Conservation (phyloP, 2,329 filamentous ascomycete species). For the Diplodia corticola region DNA sequence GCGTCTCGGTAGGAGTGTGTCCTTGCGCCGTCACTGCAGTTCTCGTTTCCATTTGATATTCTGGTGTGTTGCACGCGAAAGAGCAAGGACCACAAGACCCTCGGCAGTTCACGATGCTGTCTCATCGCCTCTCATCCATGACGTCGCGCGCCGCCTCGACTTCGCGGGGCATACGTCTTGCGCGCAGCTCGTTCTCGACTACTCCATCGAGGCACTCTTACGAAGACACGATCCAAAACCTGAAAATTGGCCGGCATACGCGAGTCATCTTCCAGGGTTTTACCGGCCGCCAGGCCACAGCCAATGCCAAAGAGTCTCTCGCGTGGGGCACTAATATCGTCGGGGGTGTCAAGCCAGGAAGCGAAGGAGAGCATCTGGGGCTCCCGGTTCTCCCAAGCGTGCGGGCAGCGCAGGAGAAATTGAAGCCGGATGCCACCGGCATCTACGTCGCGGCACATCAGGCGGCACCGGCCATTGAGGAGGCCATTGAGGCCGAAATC, state of each 20-base stretch:
- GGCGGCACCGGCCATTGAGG: slow-evolving; percentile 71
- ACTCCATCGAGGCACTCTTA: slow-evolving; percentile 46
- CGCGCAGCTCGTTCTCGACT: slow-evolving; percentile 30
- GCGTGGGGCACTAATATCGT: slow-evolving; percentile 79
- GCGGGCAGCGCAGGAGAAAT: slow-evolving; percentile 64
- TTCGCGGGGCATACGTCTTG: neutral
- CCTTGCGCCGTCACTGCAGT: neutral
- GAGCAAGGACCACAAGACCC: neutral
- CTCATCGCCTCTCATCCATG: slow-evolving; percentile 16
- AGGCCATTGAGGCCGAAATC: slow-evolving; percentile 77
- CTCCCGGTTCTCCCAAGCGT: slow-evolving; percentile 71
- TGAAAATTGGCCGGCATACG: slow-evolving; percentile 67
- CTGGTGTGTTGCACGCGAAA: neutral
- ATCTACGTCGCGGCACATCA: slow-evolving; percentile 79
- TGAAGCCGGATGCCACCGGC: slow-evolving; percentile 75
- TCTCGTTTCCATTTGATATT: neutral
- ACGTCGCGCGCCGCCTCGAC: neutral
- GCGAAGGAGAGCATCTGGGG: slow-evolving; percentile 68
- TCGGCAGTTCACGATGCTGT: slow-evolving; percentile 7
- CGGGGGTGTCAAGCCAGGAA: slow-evolving; percentile 71
- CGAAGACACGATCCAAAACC: slow-evolving; percentile 63
- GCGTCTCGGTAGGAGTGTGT: neutral
- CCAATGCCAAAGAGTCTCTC: slow-evolving; percentile 74
- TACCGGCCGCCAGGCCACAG: slow-evolving; percentile 68
- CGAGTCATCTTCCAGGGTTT: slow-evolving; percentile 71